These are phyloP conservation scores for Pleurotus salmoneostramineus DNA, from an alignment of 768 basidiomycete species.

Conservation along the genomic window DNA sequence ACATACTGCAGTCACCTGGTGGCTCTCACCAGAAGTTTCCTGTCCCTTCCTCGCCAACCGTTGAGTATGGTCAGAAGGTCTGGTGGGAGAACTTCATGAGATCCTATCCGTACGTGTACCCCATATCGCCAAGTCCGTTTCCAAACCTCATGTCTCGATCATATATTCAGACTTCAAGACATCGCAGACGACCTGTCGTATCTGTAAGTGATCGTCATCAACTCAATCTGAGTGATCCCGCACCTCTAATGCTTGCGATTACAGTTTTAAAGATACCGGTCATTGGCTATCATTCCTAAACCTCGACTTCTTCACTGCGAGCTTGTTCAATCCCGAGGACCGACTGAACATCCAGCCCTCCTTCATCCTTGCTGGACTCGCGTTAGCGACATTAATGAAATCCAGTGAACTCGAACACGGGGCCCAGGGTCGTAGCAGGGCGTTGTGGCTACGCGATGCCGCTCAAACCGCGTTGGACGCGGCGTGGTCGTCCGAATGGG, in stretches of 20 bases:
- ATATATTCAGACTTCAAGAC: conserved; percentile 36
- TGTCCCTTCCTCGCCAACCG: conserved; percentile 26
- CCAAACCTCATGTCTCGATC: neutral
- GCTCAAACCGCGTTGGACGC: conserved; percentile 53
- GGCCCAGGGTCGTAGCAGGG: conserved; percentile 48
- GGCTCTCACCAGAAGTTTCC: conserved; percentile 27
- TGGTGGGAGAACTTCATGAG: conserved; percentile 43
- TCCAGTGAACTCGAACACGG: conserved; percentile 67
- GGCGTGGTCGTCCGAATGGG: conserved; percentile 45
- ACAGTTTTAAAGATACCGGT: conserved; percentile 59
- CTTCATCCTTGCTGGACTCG: conserved; percentile 63
- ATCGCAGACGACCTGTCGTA: conserved; percentile 47
- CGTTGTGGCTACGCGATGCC: conserved; percentile 50
- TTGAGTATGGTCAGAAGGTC: conserved; percentile 28
- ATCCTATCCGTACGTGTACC: conserved; percentile 29
- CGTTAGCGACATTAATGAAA: conserved; percentile 67
- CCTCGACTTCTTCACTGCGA: conserved; percentile 46
- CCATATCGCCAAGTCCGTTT: neutral
- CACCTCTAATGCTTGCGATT: neutral
- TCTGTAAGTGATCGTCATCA: conserved; percentile 35
- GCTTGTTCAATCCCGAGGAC: conserved; percentile 46
- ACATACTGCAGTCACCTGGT: conserved; percentile 29
- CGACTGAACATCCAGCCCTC: conserved; percentile 64
- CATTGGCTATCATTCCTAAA: conserved; percentile 73
- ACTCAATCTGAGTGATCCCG: neutral